Evolutionary conservation across 2,329 filamentous ascomycete genomes (phyloP).

Genomic region (Colletotrichum tropicicola): DNA sequence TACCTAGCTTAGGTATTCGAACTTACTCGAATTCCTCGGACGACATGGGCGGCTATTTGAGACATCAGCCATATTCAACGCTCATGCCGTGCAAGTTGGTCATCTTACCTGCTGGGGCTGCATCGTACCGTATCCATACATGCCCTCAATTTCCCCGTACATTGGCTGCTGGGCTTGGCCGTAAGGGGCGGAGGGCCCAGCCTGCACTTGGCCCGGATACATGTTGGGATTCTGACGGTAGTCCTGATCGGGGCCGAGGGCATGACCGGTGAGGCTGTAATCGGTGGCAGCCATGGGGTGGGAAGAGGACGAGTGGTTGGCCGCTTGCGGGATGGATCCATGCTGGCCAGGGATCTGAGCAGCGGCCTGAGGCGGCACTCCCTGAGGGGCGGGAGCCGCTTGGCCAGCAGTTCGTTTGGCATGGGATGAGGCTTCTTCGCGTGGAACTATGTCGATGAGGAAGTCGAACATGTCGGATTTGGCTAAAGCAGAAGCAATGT

Average conservation of each 20-base stretch:
- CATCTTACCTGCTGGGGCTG: conserved; percentile 84
- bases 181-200: conserved; percentile 76
- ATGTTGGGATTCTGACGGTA: conserved; percentile 83
- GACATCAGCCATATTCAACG: conserved; percentile 27
- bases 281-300: conserved; percentile 68
- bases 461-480: conserved; percentile 99
- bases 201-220: conserved; percentile 83
- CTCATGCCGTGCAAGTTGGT: too few relatives aligned
- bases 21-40: conserved; percentile 56
- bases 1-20: not conserved
- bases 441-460: conserved; percentile 96
- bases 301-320: conserved; percentile 61
- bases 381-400: conserved; percentile 49
- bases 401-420: conserved; percentile 77
- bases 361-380: conserved; percentile 39
- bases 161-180: conserved; percentile 82
- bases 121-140: conserved; percentile 86
- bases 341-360: conserved; percentile 64
- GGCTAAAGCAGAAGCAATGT: conserved; percentile 93
- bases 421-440: conserved; percentile 89
- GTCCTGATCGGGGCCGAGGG: conserved; percentile 75
- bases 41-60: conserved; percentile 50
- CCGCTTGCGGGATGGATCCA: conserved; percentile 58
- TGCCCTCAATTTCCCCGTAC: conserved; percentile 82
- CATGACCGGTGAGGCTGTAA: conserved; percentile 70